Conservation (phyloP, 208 protist species). For the Trypanosoma lewisi region DNA sequence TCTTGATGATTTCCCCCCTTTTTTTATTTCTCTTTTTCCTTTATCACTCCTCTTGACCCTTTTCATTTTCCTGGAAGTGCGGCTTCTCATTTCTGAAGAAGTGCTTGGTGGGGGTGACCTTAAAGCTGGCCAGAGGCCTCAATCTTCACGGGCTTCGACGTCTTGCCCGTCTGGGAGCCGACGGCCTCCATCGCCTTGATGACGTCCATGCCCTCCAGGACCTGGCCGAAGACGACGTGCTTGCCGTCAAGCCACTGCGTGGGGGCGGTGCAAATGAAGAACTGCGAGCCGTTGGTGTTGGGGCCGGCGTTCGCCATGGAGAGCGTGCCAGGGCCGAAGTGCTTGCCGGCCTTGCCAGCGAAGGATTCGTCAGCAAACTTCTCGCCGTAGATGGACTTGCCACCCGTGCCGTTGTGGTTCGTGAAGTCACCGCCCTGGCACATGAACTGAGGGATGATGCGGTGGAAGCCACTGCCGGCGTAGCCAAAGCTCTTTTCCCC, state of each 20-base stretch:
- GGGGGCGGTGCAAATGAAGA: constrained; percentile 75
- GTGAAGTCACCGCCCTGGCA: constrained; percentile 94
- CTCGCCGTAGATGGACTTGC: constrained; percentile 80
- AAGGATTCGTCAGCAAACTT: constrained; percentile 90
- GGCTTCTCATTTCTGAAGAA: constrained; percentile 9
- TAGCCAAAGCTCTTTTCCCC: constrained; percentile 92
- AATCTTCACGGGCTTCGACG: constrained; percentile 60
- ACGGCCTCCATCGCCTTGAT: constrained; percentile 84
- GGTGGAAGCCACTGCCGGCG: constrained; percentile 90
- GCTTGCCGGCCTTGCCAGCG: constrained; percentile 67
- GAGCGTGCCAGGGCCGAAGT: constrained; percentile 53
- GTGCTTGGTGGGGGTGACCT: not conserved
- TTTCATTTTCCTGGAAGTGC: constrained; percentile 8
- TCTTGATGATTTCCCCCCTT: not conserved
- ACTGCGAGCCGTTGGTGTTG: constrained; percentile 79
- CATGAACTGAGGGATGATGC: constrained; percentile 85
- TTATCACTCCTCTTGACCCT: constrained; percentile 15
- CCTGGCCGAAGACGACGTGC: constrained; percentile 96
- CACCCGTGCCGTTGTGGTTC: constrained; percentile 73
- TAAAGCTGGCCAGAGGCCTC: constrained; percentile 68
- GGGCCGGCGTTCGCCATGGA: constrained; percentile 73
- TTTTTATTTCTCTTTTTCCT: constrained; percentile 3
- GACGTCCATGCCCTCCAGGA: constrained; percentile 87
- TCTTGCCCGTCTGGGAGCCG: constrained; percentile 51
- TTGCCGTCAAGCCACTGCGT: constrained; percentile 92